These are phyloP conservation scores for Hemileccinum impolitum DNA, from an alignment of 768 basidiomycete species.

Conservation along the genomic window DNA sequence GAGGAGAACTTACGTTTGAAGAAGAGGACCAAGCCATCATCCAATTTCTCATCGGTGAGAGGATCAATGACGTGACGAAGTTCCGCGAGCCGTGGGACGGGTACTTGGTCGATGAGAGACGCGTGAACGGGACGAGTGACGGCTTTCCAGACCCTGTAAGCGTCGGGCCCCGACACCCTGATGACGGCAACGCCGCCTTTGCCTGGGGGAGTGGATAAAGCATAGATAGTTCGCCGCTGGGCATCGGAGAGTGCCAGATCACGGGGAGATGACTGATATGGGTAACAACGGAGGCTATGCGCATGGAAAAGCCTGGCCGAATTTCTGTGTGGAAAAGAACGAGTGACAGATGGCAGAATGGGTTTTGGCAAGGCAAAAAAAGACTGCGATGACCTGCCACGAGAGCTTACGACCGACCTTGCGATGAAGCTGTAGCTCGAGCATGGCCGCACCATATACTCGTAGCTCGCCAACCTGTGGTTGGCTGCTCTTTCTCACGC, in stretches of 20 bases:
- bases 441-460: conserved; percentile 22
- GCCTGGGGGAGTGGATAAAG: conserved; percentile 82
- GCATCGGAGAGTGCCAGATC: conserved; percentile 39
- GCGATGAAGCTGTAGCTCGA: conserved; percentile 5
- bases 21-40: conserved; percentile 79
- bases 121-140: conserved; percentile 45
- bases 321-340: conserved; percentile 26
- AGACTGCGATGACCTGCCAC: background rate
- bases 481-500: conserved; percentile 20
- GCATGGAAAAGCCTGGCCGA: conserved; percentile 11
- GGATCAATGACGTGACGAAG: conserved; percentile 70
- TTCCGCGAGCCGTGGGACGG: conserved; percentile 64
- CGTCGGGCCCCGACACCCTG: conserved; percentile 78
- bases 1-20: conserved; percentile 57
- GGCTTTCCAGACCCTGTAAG: conserved; percentile 54
- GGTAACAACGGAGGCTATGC: conserved; percentile 16
- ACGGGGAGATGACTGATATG: conserved; percentile 12
- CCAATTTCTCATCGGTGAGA: conserved; percentile 55
- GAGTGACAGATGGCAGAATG: conserved; percentile 6
- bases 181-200: conserved; percentile 82
- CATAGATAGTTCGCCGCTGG: conserved; percentile 78
- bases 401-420: conserved; percentile 2
- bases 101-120: conserved; percentile 23
- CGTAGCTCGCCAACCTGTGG: conserved; percentile 1
- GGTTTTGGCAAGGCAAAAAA: conserved; percentile 5